Evolutionary conservation across 192 early-diverging fungal species (phyloP).

Genomic region (Umbelopsis isabellina): DNA sequence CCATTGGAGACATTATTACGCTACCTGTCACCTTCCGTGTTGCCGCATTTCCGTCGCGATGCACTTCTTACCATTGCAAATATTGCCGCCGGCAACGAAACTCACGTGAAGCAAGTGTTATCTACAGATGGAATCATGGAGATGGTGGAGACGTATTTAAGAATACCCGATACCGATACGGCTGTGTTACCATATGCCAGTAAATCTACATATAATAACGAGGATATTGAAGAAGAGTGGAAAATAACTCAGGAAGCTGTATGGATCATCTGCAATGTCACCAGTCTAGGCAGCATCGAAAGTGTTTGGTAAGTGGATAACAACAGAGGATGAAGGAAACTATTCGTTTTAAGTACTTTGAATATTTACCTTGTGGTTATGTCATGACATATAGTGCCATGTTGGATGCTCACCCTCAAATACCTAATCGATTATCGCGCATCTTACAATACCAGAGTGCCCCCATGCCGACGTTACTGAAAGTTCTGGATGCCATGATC

Average conservation of each 20-base stretch:
- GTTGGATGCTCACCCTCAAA: constrained; percentile 21
- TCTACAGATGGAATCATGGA: constrained; percentile 24
- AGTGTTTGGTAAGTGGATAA: constrained; percentile 31
- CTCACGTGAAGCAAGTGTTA: constrained; percentile 25
- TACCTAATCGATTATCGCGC: constrained; percentile 9
- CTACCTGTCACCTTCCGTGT: neutral
- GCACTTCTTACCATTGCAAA: constrained; percentile 38
- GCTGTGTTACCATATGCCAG: neutral
- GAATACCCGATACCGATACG: constrained; percentile 2
- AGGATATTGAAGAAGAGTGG: constrained; percentile 36
- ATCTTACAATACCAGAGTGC: constrained; percentile 24
- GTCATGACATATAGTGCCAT: constrained; percentile 3
- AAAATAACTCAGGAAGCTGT: constrained; percentile 38
- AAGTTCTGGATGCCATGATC: constrained; percentile 34
- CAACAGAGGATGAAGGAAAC: too few relatives aligned
- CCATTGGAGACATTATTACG: constrained; percentile 13
- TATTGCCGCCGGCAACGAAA: constrained; percentile 28
- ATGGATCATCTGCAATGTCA: constrained; percentile 36
- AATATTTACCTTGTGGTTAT: neutral
- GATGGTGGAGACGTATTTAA: constrained; percentile 16
- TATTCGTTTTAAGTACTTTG: too few relatives aligned
- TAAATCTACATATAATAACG: neutral
- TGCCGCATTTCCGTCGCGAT: constrained; percentile 25
- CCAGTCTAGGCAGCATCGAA: constrained; percentile 26
- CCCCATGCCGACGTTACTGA: constrained; percentile 10